Evolutionary conservation across 1,284 basidiomycete species (phyloP), one percentile per base, ranked within the genome.

Genomic region (Sporisorium exsertum): DNA sequence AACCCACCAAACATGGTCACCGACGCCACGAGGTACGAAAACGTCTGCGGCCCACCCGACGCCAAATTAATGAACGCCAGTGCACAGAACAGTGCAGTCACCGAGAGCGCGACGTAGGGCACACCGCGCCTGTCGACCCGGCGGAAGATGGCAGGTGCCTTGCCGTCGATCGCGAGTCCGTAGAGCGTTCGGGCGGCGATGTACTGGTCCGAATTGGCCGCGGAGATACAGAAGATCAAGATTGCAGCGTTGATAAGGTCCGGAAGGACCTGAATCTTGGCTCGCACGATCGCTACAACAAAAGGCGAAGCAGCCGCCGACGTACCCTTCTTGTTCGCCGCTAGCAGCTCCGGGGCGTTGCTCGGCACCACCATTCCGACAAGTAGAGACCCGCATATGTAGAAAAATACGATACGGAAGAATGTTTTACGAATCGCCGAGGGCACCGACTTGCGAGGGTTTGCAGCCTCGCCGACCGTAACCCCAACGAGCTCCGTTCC

Each of bases 191-290:
- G 86, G n/a, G 86, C 85, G 47, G 87, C 87, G 59, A 88, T 87
- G 84, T 88, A 89, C 61, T 87, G 84, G 78, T 88, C 88, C 29
- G 86, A 86, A 82, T 88, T 88, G 80, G 87, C 87, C 8, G 87
- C 87, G 10, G 86, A 87, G 58, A 87, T 82, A 26, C 64, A 66
- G 67, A 81, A 82, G 42, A 82, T 51, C 27, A 80, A 81, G 81
- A 82, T 86, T 82, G 70, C 67, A 2, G 87, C 88, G 77, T 89
- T 89, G 83, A 88, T 86, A 57, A 88, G 90, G 57, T 89, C 89
- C 3, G 93, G 92, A 2, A 94, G 87, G 22, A 82, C 86, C 45
- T 85, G 90, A 86, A 94, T 94, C 35, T 92, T 91, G 1, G 93
- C 91, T 46, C 87, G 88, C 79, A 89, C 61, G 68, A 87, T 87